A percentile compares a stretch with the other conserved stretches of the same genome.
These are phyloP conservation scores for Metarhizium sp. DNA, from an alignment of 2,329 filamentous ascomycete species.

Conservation along the genomic window DNA sequence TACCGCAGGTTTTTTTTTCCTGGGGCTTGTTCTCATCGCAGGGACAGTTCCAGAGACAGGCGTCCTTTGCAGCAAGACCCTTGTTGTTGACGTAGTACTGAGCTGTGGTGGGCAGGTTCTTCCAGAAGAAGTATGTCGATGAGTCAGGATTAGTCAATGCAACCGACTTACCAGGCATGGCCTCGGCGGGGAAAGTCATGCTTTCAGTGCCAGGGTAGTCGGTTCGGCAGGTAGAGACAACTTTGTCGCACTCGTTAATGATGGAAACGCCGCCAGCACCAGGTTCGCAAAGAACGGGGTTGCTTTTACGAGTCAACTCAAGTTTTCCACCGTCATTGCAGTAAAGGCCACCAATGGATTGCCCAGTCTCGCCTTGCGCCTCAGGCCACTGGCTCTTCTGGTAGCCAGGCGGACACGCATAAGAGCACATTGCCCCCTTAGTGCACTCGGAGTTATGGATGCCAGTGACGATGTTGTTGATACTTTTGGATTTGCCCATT, in stretches of 20 bases:
- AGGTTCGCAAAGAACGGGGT: conserved; percentile 62
- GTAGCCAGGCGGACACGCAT: conserved; percentile 84
- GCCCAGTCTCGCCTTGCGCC: conserved; percentile 65
- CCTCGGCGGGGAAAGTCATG: conserved; percentile 71
- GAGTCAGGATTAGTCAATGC: conserved; percentile 69
- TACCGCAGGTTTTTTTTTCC: conserved; percentile 48
- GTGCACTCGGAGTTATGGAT: conserved; percentile 52
- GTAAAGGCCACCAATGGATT: conserved; percentile 81
- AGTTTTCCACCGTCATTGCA: conserved; percentile 69
- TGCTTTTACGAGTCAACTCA: conserved; percentile 61
- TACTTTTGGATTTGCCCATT: conserved; percentile 19
- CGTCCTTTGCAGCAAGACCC: conserved; percentile 55
- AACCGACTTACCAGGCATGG: conserved; percentile 47
- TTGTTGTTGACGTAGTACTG: conserved; percentile 96
- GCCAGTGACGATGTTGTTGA: conserved; percentile 52
- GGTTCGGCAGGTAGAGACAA: conserved; percentile 78
- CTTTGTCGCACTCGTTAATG: conserved; percentile 59
- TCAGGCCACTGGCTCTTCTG: conserved; percentile 86
- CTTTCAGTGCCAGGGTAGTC: conserved; percentile 90
- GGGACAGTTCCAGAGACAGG: conserved; percentile 64
- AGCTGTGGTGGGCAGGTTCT: conserved; percentile 66
- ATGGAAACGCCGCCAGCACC: conserved; percentile 65
- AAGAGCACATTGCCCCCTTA: conserved; percentile 71
- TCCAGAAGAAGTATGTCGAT: conserved; percentile 66
- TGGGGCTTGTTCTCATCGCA: conserved; percentile 19